Percentiles rank a stretch among this genome's conserved stretches.
Evolutionary conservation across 768 basidiomycete genomes (phyloP).

Genomic region (Leccinum disarticulatum): DNA sequence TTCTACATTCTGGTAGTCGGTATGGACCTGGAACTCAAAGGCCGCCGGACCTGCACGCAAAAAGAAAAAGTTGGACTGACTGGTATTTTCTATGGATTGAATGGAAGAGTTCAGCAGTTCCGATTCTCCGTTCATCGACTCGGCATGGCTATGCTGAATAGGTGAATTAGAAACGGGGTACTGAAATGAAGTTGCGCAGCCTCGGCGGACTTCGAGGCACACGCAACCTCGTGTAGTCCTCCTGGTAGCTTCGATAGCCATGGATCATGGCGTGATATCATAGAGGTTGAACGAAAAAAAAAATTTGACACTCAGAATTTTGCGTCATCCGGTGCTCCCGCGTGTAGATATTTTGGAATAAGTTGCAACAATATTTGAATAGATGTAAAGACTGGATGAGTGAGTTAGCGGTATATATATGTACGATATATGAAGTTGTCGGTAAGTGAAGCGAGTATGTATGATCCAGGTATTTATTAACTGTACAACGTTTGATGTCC

Average conservation of each 20-base stretch:
- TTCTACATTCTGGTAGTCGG: background rate
- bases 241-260: conserved; percentile 12
- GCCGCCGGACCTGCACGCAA: background rate
- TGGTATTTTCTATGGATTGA: background rate
- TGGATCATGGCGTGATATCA: background rate
- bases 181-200: conserved; percentile 15
- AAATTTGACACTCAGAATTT: background rate
- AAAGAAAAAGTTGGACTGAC: background rate
- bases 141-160: background rate
- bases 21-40: background rate
- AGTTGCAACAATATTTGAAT: background rate
- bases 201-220: conserved; percentile 2
- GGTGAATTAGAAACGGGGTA: conserved; percentile 13
- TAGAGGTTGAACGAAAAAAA: background rate
- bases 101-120: background rate
- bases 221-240: conserved; percentile 26
- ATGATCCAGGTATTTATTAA: conserved; percentile 5
- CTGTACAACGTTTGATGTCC: conserved; percentile 5
- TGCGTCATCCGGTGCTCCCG: too few species aligned
- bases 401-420: conserved; percentile 17
- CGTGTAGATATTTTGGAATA: background rate
- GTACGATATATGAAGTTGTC: conserved; percentile 16
- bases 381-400: conserved; percentile 6
- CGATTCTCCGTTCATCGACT: background rate
- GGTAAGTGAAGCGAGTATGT: conserved; percentile 6